Evolutionary conservation across 1,139 yeast genomes (phyloP).

Genomic region (Arxiozyma bovina): DNA sequence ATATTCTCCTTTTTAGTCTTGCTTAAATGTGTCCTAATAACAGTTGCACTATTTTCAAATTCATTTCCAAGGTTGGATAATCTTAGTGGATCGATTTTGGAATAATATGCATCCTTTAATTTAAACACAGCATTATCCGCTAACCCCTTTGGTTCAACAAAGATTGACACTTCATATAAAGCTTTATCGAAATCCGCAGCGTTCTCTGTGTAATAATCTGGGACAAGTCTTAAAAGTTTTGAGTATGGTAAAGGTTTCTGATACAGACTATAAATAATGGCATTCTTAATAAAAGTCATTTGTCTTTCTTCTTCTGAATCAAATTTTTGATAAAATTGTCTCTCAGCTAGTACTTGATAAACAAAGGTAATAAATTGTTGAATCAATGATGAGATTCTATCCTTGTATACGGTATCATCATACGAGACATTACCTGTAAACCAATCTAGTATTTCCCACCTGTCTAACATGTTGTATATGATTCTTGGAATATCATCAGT

Average conservation of each 20-base stretch:
- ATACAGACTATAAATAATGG: slow-evolving; percentile 42
- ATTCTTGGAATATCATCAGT: slow-evolving; percentile 35
- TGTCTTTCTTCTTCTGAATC: slow-evolving; percentile 27
- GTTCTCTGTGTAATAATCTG: slow-evolving; percentile 33
- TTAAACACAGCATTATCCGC: slow-evolving; percentile 50
- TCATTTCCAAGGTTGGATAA: slow-evolving; percentile 31
- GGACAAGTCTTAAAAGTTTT: slow-evolving; percentile 36
- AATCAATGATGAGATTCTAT: slow-evolving; percentile 42
- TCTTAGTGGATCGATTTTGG: slow-evolving; percentile 34
- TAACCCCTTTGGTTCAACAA: slow-evolving; percentile 45
- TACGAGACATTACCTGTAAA: slow-evolving; percentile 34
- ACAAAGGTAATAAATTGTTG: slow-evolving; percentile 49
- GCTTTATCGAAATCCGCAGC: slow-evolving; percentile 33
- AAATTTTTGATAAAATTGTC: slow-evolving; percentile 38
- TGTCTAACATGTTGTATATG: slow-evolving; percentile 44
- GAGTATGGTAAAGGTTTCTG: slow-evolving; percentile 50
- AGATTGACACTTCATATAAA: slow-evolving; percentile 41
- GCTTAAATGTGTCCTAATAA: slow-evolving; percentile 32
- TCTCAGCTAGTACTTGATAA: slow-evolving; percentile 48
- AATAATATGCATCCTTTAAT: slow-evolving; percentile 41
- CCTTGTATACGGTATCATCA: slow-evolving; percentile 47
- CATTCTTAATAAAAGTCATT: slow-evolving; percentile 30
- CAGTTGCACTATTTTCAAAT: slow-evolving; percentile 37
- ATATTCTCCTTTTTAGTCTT: slow-evolving; percentile 32
- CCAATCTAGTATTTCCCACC: slow-evolving; percentile 58